Evolutionary conservation across 2,329 filamentous ascomycete genomes (phyloP).

Genomic region (Ceratocystis destructans): DNA sequence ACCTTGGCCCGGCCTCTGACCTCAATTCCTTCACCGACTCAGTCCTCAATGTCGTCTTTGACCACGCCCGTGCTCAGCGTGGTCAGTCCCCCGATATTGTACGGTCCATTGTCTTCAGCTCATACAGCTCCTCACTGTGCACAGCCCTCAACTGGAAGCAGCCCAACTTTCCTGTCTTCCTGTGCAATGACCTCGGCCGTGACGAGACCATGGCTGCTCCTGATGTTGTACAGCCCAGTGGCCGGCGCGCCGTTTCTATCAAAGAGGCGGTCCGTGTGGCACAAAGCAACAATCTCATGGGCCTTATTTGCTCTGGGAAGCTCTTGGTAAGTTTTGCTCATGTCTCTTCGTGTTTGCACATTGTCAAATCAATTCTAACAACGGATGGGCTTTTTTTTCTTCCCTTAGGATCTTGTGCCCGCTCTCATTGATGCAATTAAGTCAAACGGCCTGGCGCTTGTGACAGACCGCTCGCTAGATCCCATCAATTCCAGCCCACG

Average conservation of each 20-base stretch:
- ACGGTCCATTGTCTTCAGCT: constrained; percentile 84
- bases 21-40: constrained; percentile 78
- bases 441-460: constrained; percentile 79
- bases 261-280: constrained; percentile 91
- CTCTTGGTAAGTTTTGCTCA: constrained; percentile 52
- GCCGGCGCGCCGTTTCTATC: constrained; percentile 65
- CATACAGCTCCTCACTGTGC: constrained; percentile 79
- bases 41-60: constrained; percentile 74
- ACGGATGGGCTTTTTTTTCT: too few species aligned
- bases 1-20: constrained; percentile 61
- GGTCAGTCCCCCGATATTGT: constrained; percentile 57
- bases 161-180: constrained; percentile 89
- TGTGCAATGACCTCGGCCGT: constrained; percentile 81
- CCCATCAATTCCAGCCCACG: constrained; percentile 29
- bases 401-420: constrained; percentile 72
- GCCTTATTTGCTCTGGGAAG: constrained; percentile 75
- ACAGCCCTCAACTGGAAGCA: constrained; percentile 98
- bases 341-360: background rate
- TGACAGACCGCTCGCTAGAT: constrained; percentile 64
- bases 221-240: constrained; percentile 39
- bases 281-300: constrained; percentile 97
- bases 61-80: constrained; percentile 62
- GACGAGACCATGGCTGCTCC: constrained; percentile 26
- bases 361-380: constrained; percentile 1
- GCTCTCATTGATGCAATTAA: constrained; percentile 88